Percentiles rank a stretch among this genome's conserved stretches.
Conservation (phyloP, 805 yeast species). For the Phaffomyces antillensis region DNA sequence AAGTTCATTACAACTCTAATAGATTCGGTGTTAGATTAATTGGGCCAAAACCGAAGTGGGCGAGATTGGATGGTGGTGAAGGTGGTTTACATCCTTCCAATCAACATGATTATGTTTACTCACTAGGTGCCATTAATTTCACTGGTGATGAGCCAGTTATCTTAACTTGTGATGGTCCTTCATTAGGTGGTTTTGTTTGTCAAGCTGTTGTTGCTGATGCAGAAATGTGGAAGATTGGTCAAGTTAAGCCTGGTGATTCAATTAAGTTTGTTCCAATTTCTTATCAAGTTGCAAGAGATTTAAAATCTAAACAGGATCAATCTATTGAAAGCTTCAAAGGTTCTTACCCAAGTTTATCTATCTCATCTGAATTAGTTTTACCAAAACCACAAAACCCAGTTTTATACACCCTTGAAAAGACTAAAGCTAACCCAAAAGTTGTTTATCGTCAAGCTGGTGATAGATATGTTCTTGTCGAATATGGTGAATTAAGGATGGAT, state of each 20-base stretch:
- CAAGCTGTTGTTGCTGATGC: conserved; percentile 93
- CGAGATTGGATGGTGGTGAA: conserved; percentile 93
- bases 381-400: conserved; percentile 63
- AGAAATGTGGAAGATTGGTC: conserved; percentile 98
- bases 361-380: conserved; percentile 24
- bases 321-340: conserved; percentile 40
- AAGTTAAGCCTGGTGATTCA: conserved; percentile 88
- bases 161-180: conserved; percentile 95
- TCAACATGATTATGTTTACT: conserved; percentile 95
- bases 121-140: conserved; percentile 93
- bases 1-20: conserved; percentile 94
- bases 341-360: conserved; percentile 24
- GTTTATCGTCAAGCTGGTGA: conserved; percentile 97
- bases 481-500: conserved; percentile 85
- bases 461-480: conserved; percentile 84
- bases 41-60: conserved; percentile 97
- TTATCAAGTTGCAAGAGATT: conserved; percentile 56
- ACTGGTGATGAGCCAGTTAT: conserved; percentile 99
- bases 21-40: conserved; percentile 91
- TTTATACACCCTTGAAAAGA: conserved; percentile 42
- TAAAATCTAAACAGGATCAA: conserved; percentile 56
- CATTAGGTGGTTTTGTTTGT: conserved; percentile 95
- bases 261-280: conserved; percentile 75
- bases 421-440: conserved; percentile 54
- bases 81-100: conserved; percentile 99